Conservation (phyloP, 2,329 filamentous ascomycete species). For the Bipolaris oryzae region DNA sequence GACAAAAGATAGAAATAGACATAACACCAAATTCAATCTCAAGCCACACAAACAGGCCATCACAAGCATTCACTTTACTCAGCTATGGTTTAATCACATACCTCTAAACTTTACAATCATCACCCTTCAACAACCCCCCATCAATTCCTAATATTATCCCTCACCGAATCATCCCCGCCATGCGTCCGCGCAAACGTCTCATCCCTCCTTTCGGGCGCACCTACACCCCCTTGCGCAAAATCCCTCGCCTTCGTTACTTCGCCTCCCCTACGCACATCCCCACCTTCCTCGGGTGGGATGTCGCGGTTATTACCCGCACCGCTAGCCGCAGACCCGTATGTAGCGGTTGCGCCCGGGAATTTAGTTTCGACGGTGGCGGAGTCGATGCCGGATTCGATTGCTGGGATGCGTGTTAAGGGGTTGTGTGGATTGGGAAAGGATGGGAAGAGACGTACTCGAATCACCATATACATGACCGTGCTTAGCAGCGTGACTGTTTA, state of each 20-base stretch:
- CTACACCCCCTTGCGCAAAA: constrained; percentile 52
- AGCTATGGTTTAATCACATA: no score
- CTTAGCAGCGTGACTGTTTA: constrained; percentile 53
- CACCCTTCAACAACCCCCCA: no score
- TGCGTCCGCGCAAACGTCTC: constrained; percentile 46
- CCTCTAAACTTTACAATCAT: no score
- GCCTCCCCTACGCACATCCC: constrained; percentile 50
- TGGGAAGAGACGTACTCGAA: constrained; percentile 42
- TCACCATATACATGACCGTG: constrained; percentile 45
- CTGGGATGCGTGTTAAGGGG: no score
- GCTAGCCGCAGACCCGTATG: constrained; percentile 52
- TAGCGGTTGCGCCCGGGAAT: constrained; percentile 55
- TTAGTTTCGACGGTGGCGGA: constrained; percentile 42
- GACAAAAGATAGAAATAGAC: no score
- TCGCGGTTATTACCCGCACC: constrained; percentile 56
- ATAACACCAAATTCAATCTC: no score
- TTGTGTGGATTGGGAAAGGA: no score
- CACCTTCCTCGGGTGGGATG: constrained; percentile 56
- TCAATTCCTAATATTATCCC: constrained; percentile 49
- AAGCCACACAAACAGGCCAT: no score
- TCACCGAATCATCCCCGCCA: constrained; percentile 50
- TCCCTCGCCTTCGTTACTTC: constrained; percentile 55
- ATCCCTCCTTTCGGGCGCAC: constrained; percentile 56
- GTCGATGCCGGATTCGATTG: constrained; percentile 56
- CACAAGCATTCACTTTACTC: no score